Conservation (phyloP, 176 grass and related monocot species). For the Musa acuminata region DNA sequence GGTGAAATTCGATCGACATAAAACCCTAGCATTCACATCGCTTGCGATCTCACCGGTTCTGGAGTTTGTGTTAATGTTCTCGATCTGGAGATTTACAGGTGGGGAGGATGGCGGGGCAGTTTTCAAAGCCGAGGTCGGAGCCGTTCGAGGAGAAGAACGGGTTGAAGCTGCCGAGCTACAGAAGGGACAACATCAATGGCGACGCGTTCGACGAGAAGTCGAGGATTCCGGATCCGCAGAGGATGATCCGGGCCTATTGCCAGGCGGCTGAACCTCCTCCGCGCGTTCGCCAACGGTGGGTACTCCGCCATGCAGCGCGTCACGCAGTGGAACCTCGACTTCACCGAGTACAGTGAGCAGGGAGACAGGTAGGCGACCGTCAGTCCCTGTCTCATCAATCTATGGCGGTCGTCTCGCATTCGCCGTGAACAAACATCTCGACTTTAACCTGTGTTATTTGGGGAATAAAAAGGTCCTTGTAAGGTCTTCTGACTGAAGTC, state of each 20-base stretch:
- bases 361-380: conserved; percentile 3
- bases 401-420: background rate
- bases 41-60: background rate
- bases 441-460: too few species aligned
- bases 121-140: conserved; percentile 6
- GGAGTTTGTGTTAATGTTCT: background rate
- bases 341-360: conserved; percentile 15
- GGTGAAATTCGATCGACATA: background rate
- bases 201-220: conserved; percentile 13
- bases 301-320: conserved; percentile 16
- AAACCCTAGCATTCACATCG: background rate
- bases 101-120: conserved; percentile 13
- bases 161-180: background rate
- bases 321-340: conserved; percentile 11
- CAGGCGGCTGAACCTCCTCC: conserved; percentile 11
- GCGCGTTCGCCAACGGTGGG: conserved; percentile 7
- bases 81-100: background rate
- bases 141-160: conserved; percentile 10
- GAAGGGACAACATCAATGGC: conserved; percentile 13
- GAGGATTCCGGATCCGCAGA: background rate
- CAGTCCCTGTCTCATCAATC: background rate
- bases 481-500: background rate
- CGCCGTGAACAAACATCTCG: too few species aligned
- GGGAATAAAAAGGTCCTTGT: background rate
- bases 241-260: conserved; percentile 2